Conservation (phyloP, 2,329 filamentous ascomycete genomes). For the Aspergillus ibericus region DNA sequence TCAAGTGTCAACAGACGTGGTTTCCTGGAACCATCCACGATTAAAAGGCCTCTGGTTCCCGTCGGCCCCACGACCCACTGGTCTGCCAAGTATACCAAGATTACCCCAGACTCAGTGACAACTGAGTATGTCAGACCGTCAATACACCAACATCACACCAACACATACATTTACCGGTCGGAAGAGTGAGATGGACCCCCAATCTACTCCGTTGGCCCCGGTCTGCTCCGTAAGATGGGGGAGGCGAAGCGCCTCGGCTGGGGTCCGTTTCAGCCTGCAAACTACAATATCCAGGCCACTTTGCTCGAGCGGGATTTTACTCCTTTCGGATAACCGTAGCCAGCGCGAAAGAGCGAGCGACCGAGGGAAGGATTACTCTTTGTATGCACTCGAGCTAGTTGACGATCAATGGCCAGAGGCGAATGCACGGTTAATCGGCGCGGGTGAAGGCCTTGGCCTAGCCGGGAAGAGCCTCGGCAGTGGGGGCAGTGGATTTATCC, state of each 20-base stretch:
- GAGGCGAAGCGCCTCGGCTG: background rate
- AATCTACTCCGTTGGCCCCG: no score
- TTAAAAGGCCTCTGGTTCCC: constrained; percentile 8
- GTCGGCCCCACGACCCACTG: constrained; percentile 10
- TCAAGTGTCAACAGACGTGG: background rate
- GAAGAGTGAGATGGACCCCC: no score
- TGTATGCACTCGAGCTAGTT: background rate
- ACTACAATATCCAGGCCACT: background rate
- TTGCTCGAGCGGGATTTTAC: background rate
- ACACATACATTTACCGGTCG: background rate
- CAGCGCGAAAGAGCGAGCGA: background rate
- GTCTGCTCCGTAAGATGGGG: background rate
- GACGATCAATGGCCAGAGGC: background rate
- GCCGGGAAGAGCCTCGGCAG: background rate
- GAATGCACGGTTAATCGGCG: constrained; percentile 2
- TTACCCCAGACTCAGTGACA: background rate
- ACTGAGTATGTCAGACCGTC: no score
- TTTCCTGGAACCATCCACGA: constrained; percentile 6
- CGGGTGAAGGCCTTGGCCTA: background rate
- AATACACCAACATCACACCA: background rate
- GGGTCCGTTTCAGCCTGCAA: background rate
- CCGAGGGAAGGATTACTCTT: background rate
- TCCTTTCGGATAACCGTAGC: background rate
- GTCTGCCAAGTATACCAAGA: constrained; percentile 4
- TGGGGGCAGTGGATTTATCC: background rate